These are phyloP conservation scores for Diaporthe humulicola DNA, from an alignment of 2,329 filamentous ascomycete genomes.

Conservation along the genomic window DNA sequence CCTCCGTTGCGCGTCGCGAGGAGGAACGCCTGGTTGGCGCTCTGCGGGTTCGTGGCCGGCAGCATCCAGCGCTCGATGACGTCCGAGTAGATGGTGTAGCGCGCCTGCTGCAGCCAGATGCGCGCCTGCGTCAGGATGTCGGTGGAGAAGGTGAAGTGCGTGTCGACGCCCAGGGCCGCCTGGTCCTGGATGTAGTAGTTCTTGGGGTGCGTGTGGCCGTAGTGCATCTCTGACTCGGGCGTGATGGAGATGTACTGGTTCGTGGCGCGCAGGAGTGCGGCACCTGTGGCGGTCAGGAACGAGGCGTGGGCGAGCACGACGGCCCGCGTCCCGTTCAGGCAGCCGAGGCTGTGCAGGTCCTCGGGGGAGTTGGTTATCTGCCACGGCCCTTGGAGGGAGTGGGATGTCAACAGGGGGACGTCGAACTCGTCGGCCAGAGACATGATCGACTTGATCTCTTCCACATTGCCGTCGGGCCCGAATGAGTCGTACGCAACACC, in stretches of 20 bases:
- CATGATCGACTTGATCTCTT: constrained; percentile 49
- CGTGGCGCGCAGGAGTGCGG: constrained; percentile 57
- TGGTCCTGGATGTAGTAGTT: constrained; percentile 63
- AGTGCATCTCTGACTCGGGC: constrained; percentile 71
- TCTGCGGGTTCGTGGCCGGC: constrained; percentile 64
- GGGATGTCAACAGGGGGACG: constrained; percentile 61
- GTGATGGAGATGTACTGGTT: constrained; percentile 70
- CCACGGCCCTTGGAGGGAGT: constrained; percentile 57
- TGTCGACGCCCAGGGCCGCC: constrained; percentile 66
- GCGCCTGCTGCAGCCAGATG: constrained; percentile 64
- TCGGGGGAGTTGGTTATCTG: constrained; percentile 55
- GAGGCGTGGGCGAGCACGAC: constrained; percentile 66
- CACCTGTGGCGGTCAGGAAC: constrained; percentile 56
- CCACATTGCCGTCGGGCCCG: constrained; percentile 45
- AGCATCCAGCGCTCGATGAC: constrained; percentile 57
- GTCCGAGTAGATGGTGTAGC: constrained; percentile 54
- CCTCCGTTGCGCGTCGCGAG: constrained; percentile 67
- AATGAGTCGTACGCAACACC: constrained; percentile 57
- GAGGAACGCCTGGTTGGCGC: constrained; percentile 66
- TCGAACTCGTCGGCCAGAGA: constrained; percentile 48
- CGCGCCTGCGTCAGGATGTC: constrained; percentile 67
- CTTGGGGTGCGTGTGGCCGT: constrained; percentile 63
- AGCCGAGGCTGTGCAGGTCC: constrained; percentile 50
- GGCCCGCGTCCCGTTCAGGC: constrained; percentile 60
- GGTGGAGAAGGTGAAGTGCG: constrained; percentile 64